Conservation (phyloP, 495 filamentous ascomycete species). For the Penicillium bovifimosum region DNA sequence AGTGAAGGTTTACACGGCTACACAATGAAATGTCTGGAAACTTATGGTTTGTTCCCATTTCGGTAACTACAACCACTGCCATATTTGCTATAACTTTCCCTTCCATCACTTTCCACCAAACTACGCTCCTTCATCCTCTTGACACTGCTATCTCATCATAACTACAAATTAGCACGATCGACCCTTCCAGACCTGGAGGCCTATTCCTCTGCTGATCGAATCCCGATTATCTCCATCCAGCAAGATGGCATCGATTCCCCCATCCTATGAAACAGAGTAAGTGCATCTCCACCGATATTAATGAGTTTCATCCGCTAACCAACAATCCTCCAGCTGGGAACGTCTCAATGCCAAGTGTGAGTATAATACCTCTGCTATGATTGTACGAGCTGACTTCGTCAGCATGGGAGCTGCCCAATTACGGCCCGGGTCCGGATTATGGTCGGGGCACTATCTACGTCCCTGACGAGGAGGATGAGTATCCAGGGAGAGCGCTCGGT, state of each 20-base stretch:
- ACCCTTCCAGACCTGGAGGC: too few species aligned
- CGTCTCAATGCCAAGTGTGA: neutral
- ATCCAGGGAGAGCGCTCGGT: neutral
- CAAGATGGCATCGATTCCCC: neutral
- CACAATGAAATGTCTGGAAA: too few species aligned
- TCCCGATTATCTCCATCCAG: too few species aligned
- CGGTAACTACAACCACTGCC: too few species aligned
- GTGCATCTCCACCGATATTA: neutral
- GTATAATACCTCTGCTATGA: neutral
- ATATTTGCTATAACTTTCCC: too few species aligned
- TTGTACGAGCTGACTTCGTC: neutral
- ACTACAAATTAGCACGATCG: too few species aligned
- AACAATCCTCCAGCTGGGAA: neutral
- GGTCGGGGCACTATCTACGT: neutral
- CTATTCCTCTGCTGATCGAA: too few species aligned
- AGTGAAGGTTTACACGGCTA: too few species aligned
- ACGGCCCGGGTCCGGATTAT: neutral
- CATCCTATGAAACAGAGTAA: neutral
- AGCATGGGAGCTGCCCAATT: neutral
- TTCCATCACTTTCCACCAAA: too few species aligned
- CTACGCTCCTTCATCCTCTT: too few species aligned
- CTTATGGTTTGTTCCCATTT: too few species aligned
- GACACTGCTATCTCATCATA: too few species aligned
- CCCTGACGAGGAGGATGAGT: neutral
- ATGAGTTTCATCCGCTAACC: neutral